These are phyloP conservation scores for Solanum dulcamara DNA, from an alignment of 257 asterid genomes.

Conservation along the genomic window DNA sequence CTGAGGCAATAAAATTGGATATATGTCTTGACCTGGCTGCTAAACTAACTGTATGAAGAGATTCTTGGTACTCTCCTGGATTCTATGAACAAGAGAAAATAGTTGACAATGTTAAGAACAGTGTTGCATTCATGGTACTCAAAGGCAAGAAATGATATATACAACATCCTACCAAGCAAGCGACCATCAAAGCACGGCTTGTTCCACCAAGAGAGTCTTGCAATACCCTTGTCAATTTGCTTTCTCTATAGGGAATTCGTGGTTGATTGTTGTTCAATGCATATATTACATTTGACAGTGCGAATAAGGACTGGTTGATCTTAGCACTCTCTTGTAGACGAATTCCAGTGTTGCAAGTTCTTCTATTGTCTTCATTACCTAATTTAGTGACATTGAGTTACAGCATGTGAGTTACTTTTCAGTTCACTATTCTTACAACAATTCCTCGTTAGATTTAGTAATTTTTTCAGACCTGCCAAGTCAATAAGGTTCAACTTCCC, in stretches of 20 bases:
- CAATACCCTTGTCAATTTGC: conserved; percentile 82
- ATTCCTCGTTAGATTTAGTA: not conserved
- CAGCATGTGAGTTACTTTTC: not conserved
- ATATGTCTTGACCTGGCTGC: conserved; percentile 89
- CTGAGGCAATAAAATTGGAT: conserved; percentile 35
- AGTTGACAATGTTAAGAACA: not conserved
- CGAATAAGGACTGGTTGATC: conserved; percentile 88
- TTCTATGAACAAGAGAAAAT: conserved; percentile 27
- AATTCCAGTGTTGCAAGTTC: conserved; percentile 68
- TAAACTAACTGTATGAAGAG: conserved; percentile 77
- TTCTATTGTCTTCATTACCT: conserved; percentile 89
- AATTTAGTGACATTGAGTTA: not conserved
- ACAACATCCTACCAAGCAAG: conserved; percentile 59
- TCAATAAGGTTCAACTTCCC: conserved; percentile 92
- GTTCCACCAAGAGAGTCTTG: conserved; percentile 97
- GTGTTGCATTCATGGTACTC: not conserved
- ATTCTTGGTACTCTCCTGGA: conserved; percentile 91
- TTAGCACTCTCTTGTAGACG: conserved; percentile 89
- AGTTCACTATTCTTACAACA: not conserved
- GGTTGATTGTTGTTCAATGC: conserved; percentile 61
- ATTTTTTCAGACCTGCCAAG: conserved; percentile 61
- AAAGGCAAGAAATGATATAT: not conserved
- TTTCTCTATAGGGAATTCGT: conserved; percentile 77
- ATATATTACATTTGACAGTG: conserved; percentile 73
- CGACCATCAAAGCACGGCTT: conserved; percentile 75